Evolutionary conservation across 345 rosid species (phyloP).

Genomic region (Salix purpurea): DNA sequence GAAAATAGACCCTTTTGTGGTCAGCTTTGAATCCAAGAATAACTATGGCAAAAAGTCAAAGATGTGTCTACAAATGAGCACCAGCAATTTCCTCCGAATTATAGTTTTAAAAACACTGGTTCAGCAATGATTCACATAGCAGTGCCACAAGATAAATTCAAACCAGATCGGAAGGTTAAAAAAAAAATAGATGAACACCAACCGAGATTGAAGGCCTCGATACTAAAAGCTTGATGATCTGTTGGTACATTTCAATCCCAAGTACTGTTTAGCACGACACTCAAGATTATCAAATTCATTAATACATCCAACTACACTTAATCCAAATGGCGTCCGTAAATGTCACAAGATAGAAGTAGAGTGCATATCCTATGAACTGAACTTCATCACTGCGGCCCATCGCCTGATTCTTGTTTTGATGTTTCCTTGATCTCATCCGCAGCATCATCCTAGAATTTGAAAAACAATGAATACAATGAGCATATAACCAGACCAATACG

Average conservation of each 20-base stretch:
- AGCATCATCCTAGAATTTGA: slow-evolving; percentile 56
- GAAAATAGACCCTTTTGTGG: too few relatives aligned
- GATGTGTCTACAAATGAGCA: neutral
- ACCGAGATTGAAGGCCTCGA: slow-evolving; percentile 28
- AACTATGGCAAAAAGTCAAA: neutral
- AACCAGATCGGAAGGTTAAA: neutral
- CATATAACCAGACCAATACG: neutral
- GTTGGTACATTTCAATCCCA: slow-evolving; percentile 22
- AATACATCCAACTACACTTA: slow-evolving; percentile 31
- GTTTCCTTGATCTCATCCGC: slow-evolving; percentile 91
- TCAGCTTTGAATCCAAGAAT: too few relatives aligned
- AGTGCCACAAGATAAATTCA: neutral
- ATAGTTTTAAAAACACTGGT: neutral
- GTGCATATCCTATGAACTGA: slow-evolving; percentile 22
- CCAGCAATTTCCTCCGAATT: neutral
- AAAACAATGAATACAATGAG: neutral
- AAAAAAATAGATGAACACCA: slow-evolving; percentile 10
- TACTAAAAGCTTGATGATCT: slow-evolving; percentile 21
- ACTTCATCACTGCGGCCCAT: slow-evolving; percentile 44
- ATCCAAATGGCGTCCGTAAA: slow-evolving; percentile 31
- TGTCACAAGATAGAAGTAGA: slow-evolving; percentile 25
- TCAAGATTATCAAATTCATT: slow-evolving; percentile 24
- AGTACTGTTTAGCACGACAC: slow-evolving; percentile 8
- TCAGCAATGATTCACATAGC: neutral
- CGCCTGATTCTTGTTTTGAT: slow-evolving; percentile 60